Evolutionary conservation across 2,329 filamentous ascomycete species (phyloP), one percentile per base, ranked within the genome.

Genomic region (Pseudopyrenochaeta lycopersici): DNA sequence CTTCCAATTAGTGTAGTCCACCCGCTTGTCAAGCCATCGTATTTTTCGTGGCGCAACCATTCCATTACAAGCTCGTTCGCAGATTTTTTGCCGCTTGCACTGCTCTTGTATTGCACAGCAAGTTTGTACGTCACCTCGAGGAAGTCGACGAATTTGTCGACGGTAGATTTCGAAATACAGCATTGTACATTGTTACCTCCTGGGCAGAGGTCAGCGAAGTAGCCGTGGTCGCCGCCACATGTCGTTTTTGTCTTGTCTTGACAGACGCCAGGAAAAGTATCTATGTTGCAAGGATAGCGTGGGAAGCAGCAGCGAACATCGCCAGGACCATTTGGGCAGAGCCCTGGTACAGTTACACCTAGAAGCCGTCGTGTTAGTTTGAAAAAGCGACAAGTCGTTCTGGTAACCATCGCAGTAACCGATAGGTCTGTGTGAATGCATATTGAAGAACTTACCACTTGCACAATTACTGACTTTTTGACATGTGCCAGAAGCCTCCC

Each of bases 251-350:
- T 46, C 43, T 35, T 46, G 30, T 46, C 43, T 9, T 33, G 43
- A 20, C 42, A 45, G 11, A 33, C 17, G 12, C 31, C 29, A 18
- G 31, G 31, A 21, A 35, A 35, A 2, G 43, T 46, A 15, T 46
- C 43, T 27, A 46, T n/a, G 43, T 35, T 46, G 43, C 43, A 46
- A 5, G 43, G 43, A 15, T 46, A 46, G 31, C 31, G 27, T 20
- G 43, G 43, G 17, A 46, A 46, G 43, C 43, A 46, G 43, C 43
- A 46, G 11, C 43, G 43, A 20, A 46, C 43, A 21, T 46, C 43
- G 29, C 4, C 7, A 11, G 43, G 29, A 21, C 35, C 31, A 21
- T 46, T 35, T 21, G 43, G 43, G 43, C 43, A 46, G 5, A 46
- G 43, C 5, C 30, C 43, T 23, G 11, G 27, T 10, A 46, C 27